Base-by-base conservation (phyloP, 2,329 filamentous ascomycete genomes). In the Fusarium anthophilum region DNA sequence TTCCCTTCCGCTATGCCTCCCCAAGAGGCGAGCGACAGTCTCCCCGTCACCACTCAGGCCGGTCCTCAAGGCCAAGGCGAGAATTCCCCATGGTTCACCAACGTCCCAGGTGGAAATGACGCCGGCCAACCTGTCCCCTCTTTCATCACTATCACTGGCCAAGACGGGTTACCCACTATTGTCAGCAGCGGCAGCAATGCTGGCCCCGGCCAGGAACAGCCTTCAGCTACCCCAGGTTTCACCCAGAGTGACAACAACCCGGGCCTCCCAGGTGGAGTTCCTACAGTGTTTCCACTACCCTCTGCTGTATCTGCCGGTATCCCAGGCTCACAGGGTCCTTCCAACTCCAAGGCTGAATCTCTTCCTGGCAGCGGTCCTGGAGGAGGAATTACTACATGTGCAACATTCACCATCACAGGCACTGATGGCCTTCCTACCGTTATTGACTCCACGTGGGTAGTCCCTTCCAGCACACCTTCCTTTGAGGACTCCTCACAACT, bases 401-500 rank as follows among this genome's bases (percentile, higher is more conserved):
- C 76, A 15, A 79, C 73, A 26, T 69, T 80, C 50, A 83, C 80
- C 20, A 69, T 82, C 48, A 73, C 78, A 44, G 82, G 82, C 7
- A 43, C 78, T n/a, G 75, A 83, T 67, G 81, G 81, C 11, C 67
- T 77, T 43, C 78, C 80, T 17, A 83, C 82, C 15, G 74, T 82
- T 17, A 66, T 83, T 26, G 79, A 83, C 44, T 83, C 82, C 14
- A 81, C 79, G 22, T 78, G 81, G 76, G 74, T 82, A 26, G 66
- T 79, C 20, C 75, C 80, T 54, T 37, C 53, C 14, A 65, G 51
- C 39, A 73, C 69, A 17, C 69, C 74, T 32, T 56, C 53, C 17
- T 54, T 63, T 32, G 66, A 65, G 10, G 65, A 51, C 15, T 74
- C 75, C 48, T 66, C 63, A 14, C 70, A 73, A 18, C 66, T 69